phyloP scores from a whole-genome alignment of 1,139 yeast genomes.

The Sugiyamaella neomexicana region DNA sequence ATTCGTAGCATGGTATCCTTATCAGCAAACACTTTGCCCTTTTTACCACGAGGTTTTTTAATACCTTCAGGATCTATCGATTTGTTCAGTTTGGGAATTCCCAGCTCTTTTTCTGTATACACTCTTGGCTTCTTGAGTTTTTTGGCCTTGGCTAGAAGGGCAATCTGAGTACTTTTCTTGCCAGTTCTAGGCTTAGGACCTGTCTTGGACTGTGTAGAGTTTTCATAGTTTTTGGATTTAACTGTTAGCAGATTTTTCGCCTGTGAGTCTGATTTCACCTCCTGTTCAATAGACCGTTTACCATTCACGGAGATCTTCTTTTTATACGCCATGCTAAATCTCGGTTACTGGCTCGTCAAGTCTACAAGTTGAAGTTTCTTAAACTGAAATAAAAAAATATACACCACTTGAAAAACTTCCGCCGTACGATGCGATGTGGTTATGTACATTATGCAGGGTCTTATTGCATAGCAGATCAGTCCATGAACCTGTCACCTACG shows the following conservation, averaged over 20 bases:
- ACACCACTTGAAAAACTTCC: slow-evolving; percentile 4
- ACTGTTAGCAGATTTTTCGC: slow-evolving; percentile 32
- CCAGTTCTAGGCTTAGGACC: slow-evolving; percentile 24
- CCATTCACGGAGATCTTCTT: slow-evolving; percentile 23
- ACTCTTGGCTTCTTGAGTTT: slow-evolving; percentile 50
- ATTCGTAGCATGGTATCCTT: slow-evolving; percentile 73
- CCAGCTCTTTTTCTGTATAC: slow-evolving; percentile 74
- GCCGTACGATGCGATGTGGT: slow-evolving; percentile 7
- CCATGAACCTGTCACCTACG: neutral
- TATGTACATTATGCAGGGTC: slow-evolving; percentile 6
- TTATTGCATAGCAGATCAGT: slow-evolving; percentile 5
- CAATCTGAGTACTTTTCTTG: slow-evolving; percentile 25
- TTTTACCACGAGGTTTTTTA: slow-evolving; percentile 71
- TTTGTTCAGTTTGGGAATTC: slow-evolving; percentile 74
- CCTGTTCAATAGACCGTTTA: slow-evolving; percentile 29
- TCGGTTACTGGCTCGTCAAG: too few relatives aligned
- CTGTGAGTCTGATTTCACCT: slow-evolving; percentile 30
- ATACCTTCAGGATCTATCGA: slow-evolving; percentile 87
- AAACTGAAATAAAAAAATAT: neutral
- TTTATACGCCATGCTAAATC: slow-evolving; percentile 12
- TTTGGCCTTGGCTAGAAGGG: slow-evolving; percentile 18
- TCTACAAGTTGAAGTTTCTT: too few relatives aligned
- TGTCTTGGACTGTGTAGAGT: slow-evolving; percentile 21
- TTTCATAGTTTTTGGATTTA: slow-evolving; percentile 31
- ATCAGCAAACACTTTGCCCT: slow-evolving; percentile 85